Evolutionary conservation across 2,329 filamentous ascomycete genomes (phyloP), one percentile per base, ranked within the genome.

Genomic region (Sporothrix pseudoabietina): DNA sequence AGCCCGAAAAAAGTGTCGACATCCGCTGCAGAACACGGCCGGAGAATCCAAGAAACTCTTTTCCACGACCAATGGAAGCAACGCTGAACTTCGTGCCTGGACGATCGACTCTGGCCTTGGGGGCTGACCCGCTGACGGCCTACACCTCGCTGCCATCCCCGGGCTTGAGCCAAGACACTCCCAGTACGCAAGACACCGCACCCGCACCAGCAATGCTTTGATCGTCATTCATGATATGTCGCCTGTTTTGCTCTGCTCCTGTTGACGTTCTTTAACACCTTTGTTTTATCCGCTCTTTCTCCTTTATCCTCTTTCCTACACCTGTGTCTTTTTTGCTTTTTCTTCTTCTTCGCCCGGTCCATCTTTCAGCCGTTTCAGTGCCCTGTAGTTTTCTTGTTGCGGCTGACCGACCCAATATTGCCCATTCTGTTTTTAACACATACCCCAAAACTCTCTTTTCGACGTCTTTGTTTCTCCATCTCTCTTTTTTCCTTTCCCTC

Each of bases 181-280:
- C 73, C 65, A 74, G 75, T 76, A 76, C 52, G 75, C 71, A 69
- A 52, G 49, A 70, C 14, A 41, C 30, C 47, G n/a, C 52, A 70
- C 44, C 52, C 66, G 19, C 52, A 30, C 35, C 49, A 70, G 52
- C 32, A 44, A 44, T 70, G 52, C 39, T 44, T 47, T 30, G 19
- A 49, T 44, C 69, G 22, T 55, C 71, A n/a, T 66, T 22, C 32
- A 14, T 19, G 35, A 1, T 47, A 19, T 30, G 8, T 47, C 39
- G 69, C 32, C 66, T 30, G 10, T 41, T 35, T 49, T 69, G 39
- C 41, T 72, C 32, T 32, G 32, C 39, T 26, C 22, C 26, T 54
- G 30, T 41, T 30, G 39, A 41, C 26, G 61, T 41, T 49, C n/a
- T 39, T 41, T 41, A 32, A 65, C 35, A 49, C 47, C 6, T 59